Base-by-base conservation (phyloP, 331 rosid species). In the Cucumis variabilis region DNA sequence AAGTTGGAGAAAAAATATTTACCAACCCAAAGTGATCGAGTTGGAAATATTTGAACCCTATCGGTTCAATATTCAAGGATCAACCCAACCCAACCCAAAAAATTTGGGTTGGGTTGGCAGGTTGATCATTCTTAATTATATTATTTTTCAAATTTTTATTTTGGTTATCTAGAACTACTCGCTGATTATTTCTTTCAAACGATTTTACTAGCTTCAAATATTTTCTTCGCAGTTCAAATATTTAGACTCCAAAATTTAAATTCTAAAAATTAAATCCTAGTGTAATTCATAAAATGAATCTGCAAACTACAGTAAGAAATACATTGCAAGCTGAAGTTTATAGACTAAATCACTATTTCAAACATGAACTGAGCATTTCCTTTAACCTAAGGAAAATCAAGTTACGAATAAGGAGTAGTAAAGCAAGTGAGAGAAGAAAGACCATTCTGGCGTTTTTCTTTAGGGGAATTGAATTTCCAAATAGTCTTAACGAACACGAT, bases 381-480 rank as follows among this genome's bases (percentile, higher is more conserved):
- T 27, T 69, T 13, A 69, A 71, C 77, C 72, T 20, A 41, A 19
- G 21, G 63, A 6, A 77, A 77, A 79, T 55, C 9, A 50, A 74
- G n/a, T 33, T 44, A 8, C 28, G 77, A 33, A 30, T 13, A 7
- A 21, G 21, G 84, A 41, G 60, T 4, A 23, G 19, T 20, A 25
- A 21, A 58, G 15, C 30, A 71, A 83, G 58, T 50, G 41, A 68
- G 65, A 79, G 75, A 25, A 37, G 74, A 73, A 74, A 30, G 48
- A 95, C 99, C 98, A 91, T 73, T 87, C 88, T 92, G 92, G 90
- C 98, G 99, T 72, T 97, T 91, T 10, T 93, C 98, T 91, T 89
- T 90, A 51, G 99, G 99, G 48, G 99, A 97, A 89, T 93, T 82
- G 73, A 97, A 93, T 86, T 93, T 95, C 84, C 67, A 82, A 30